phyloP scores from a whole-genome alignment of 768 basidiomycete species.

The Suillus plorans region DNA sequence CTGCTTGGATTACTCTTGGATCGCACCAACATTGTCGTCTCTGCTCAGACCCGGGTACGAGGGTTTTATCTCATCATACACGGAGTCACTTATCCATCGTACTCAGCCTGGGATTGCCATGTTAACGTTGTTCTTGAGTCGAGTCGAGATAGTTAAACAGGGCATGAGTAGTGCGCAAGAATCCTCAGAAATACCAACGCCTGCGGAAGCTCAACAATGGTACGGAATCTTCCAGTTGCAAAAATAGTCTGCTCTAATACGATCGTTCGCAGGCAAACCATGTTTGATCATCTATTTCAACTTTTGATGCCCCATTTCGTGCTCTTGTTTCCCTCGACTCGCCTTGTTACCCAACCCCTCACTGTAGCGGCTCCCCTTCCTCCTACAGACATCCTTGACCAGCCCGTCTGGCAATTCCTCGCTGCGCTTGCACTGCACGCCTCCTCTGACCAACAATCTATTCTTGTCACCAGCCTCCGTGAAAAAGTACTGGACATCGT shows the following conservation, averaged over 20 bases:
- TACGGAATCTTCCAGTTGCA: conserved; percentile 34
- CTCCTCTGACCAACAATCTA: conserved; percentile 82
- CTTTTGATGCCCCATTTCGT: conserved; percentile 75
- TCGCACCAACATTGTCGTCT: conserved; percentile 67
- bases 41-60: conserved; percentile 81
- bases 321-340: conserved; percentile 87
- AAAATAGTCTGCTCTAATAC: neutral
- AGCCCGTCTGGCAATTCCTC: conserved; percentile 94
- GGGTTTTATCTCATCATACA: neutral
- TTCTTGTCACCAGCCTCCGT: conserved; percentile 79
- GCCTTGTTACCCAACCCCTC: conserved; percentile 49
- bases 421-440: conserved; percentile 87
- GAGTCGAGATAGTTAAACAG: conserved; percentile 91
- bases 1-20: conserved; percentile 81
- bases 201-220: conserved; percentile 82
- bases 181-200: conserved; percentile 52
- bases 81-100: conserved; percentile 6
- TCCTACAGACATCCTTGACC: conserved; percentile 69
- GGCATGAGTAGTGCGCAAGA: conserved; percentile 53
- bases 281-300: conserved; percentile 87
- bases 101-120: conserved; percentile 86
- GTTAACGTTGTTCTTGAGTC: conserved; percentile 86
- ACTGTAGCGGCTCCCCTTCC: conserved; percentile 32
- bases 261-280: conserved; percentile 61
- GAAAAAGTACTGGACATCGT: conserved; percentile 96